Evolutionary conservation across 2,329 filamentous ascomycete species (phyloP).

Genomic region (Podosphaera aphanis): DNA sequence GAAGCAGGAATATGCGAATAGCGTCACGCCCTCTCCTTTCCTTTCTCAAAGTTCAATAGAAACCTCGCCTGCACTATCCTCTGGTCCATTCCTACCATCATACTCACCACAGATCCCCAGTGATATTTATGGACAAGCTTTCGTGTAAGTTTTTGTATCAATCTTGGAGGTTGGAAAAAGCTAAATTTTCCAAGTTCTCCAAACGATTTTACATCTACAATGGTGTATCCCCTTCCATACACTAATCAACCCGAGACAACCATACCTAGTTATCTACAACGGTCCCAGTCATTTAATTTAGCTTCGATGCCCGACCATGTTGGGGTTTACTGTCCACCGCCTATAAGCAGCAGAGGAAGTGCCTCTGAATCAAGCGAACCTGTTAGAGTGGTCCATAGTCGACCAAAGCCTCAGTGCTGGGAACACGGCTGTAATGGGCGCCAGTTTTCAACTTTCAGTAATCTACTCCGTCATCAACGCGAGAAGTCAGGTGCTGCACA

Average conservation of each 20-base stretch:
- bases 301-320: conserved; percentile 11
- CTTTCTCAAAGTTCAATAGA: conserved; percentile 12
- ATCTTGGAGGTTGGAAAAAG: background rate
- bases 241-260: conserved; percentile 8
- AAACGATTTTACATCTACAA: conserved; percentile 10
- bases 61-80: conserved; percentile 10
- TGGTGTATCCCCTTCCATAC: conserved; percentile 12
- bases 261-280: conserved; percentile 10
- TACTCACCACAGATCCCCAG: conserved; percentile 10
- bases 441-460: conserved; percentile 91
- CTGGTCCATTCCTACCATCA: conserved; percentile 11
- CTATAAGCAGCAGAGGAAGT: conserved; percentile 19
- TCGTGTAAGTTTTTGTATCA: conserved; percentile 10
- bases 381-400: conserved; percentile 48
- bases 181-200: conserved; percentile 5
- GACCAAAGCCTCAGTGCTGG: conserved; percentile 91
- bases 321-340: conserved; percentile 11
- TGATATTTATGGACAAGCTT: conserved; percentile 15
- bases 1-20: conserved; percentile 12
- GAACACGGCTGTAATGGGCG: conserved; percentile 91
- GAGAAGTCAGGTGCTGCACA: conserved; percentile 82
- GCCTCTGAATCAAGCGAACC: conserved; percentile 21
- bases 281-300: conserved; percentile 14
- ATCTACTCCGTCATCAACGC: conserved; percentile 72
- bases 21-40: conserved; percentile 14